Evolutionary conservation across 1,284 basidiomycete genomes (phyloP), one percentile per base, ranked within the genome.

Genomic region (Fomitopsis pinicola): DNA sequence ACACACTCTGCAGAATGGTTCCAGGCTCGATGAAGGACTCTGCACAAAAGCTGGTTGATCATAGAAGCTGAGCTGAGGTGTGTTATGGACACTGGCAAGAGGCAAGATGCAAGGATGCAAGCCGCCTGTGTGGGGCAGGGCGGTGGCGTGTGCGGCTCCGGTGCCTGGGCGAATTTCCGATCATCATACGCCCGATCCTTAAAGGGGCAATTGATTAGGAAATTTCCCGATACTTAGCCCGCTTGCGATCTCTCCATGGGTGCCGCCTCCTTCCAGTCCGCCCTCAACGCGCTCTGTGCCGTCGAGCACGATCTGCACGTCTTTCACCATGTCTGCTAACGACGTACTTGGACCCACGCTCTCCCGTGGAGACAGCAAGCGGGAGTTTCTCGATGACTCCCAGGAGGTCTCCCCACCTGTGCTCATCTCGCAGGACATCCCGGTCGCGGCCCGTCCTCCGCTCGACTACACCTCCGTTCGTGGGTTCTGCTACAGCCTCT

Each of bases 401-500:
- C 30, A 59, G 7, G 61, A 45, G 45, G 48, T 50, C 26, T 30
- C 58, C 17, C 63, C 58, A 12, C 48, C 52, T 35, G 33, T 58
- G 6, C 45, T 56, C 50, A 46, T 46, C 46, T 56, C 57, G 22
- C 59, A 62, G 7, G 54, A 57, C 28, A 19, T 58, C 33, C 22
- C 46, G 40, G 7, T 30, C 12, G 42, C 45, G 26, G 54, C 55
- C 12, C 73, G 82, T 2, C 83, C 83, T 1, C 79, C 82, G n/a
- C 85, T 91, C 64, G 79, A 82, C 36, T 92, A 84, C 67, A 81
- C 80, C 9, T 90, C 89, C 17, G 66, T 76, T 2, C 55, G 60
- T 5, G 82, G 82, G 1, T 88, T 92, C 66, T 62, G 67, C 9
- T 52, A 42, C 30, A 91, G 85, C 65, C 69, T 86, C 48, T 79